Percentiles rank a stretch among this genome's conserved stretches.
Conservation (phyloP, 2,329 filamentous ascomycete genomes). For the Colletotrichum tofieldiae region DNA sequence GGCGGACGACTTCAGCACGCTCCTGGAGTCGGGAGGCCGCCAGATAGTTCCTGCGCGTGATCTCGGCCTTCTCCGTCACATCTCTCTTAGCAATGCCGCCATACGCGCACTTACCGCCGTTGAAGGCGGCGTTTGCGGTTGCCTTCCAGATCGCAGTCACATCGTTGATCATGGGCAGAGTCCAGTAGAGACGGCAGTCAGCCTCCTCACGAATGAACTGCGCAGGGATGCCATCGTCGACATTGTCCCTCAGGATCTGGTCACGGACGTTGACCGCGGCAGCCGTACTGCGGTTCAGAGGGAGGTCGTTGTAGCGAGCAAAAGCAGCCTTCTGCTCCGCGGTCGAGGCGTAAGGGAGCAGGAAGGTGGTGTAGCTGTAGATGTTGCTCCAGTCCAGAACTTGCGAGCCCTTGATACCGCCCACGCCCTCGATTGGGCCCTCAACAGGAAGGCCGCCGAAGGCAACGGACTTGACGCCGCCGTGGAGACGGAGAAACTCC, state of each 20-base stretch:
- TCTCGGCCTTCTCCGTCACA: not conserved
- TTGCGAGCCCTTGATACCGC: conserved; percentile 67
- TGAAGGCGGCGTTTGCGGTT: conserved; percentile 57
- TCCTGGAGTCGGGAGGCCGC: not conserved
- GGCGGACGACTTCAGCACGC: not conserved
- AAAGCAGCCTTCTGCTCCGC: conserved; percentile 50
- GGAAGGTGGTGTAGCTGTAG: conserved; percentile 45
- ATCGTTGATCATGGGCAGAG: conserved; percentile 63
- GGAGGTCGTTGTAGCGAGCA: conserved; percentile 51
- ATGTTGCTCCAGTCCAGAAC: conserved; percentile 53
- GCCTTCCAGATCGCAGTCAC: conserved; percentile 64
- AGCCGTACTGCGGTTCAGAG: conserved; percentile 51
- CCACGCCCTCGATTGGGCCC: conserved; percentile 68
- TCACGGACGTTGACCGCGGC: conserved; percentile 58
- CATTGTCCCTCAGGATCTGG: conserved; percentile 54
- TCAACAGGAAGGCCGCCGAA: conserved; percentile 65
- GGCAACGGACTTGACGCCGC: conserved; percentile 68
- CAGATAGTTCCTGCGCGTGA: conserved; percentile 14
- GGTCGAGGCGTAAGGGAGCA: conserved; percentile 47
- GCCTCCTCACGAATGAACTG: conserved; percentile 65
- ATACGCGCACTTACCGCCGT: conserved; percentile 57
- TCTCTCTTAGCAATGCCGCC: conserved; percentile 50
- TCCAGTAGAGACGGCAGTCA: conserved; percentile 68
- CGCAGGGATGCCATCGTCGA: conserved; percentile 59
- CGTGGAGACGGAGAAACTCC: conserved; percentile 68